Conservation (phyloP, 2,329 filamentous ascomycete genomes). For the Tolypocladium capitatum region DNA sequence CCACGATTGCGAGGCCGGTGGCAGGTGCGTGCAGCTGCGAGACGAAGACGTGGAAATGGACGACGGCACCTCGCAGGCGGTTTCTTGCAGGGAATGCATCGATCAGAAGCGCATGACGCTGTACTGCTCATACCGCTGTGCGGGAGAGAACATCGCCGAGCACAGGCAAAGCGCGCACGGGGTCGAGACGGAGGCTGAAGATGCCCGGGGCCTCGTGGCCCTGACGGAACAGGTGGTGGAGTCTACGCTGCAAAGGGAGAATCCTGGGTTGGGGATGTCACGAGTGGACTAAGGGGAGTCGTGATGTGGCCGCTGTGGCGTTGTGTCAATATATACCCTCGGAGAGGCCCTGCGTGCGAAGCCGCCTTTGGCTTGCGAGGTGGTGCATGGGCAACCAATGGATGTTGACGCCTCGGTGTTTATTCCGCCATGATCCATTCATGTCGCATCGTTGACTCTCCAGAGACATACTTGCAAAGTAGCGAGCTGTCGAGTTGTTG, state of each 20-base stretch:
- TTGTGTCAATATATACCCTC: neutral
- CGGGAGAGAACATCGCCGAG: constrained; percentile 23
- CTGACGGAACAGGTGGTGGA: constrained; percentile 9
- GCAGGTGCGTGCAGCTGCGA: constrained; percentile 23
- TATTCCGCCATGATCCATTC: too few species aligned
- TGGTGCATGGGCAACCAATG: too few species aligned
- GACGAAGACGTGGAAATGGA: constrained; percentile 28
- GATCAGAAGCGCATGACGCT: constrained; percentile 20
- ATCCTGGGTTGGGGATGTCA: constrained; percentile 19
- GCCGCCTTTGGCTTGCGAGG: too few species aligned
- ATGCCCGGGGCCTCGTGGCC: neutral
- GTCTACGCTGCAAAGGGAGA: constrained; percentile 15
- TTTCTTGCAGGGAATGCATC: constrained; percentile 30
- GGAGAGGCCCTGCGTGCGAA: neutral
- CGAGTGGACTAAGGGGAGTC: constrained; percentile 5
- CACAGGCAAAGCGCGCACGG: constrained; percentile 23
- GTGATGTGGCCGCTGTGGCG: neutral
- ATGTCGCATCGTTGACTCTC: too few species aligned
- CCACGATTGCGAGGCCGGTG: constrained; percentile 28
- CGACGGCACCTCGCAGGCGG: constrained; percentile 13
- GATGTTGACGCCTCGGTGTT: too few species aligned
- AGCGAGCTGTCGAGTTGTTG: neutral
- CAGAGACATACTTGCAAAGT: too few species aligned
- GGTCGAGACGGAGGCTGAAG: constrained; percentile 12
- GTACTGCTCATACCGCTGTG: constrained; percentile 31